Percentiles rank a stretch among this genome's conserved stretches.
phyloP scores from a whole-genome alignment of 83 land plant genomes.

The Diphasiastrum complanatum region DNA sequence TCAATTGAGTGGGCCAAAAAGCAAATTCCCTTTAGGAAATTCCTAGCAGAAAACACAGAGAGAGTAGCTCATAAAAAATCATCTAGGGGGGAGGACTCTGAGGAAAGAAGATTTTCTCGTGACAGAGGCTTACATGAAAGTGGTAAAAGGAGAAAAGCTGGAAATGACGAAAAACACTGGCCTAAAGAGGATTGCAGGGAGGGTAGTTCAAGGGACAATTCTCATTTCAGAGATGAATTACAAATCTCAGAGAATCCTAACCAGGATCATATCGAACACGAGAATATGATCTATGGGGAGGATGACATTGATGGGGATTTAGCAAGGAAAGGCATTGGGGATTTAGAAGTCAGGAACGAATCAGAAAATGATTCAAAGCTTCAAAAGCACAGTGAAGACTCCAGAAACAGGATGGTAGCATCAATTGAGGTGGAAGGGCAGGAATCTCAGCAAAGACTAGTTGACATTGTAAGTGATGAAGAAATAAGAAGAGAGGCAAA shows the following conservation, averaged over 20 bases:
- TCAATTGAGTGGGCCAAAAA: slow-evolving; percentile 48
- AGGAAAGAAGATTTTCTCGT: slow-evolving; percentile 1
- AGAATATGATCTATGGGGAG: not conserved
- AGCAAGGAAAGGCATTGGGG: not conserved
- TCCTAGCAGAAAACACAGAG: slow-evolving; percentile 16
- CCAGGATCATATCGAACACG: slow-evolving; percentile 6
- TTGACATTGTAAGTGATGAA: too few species aligned
- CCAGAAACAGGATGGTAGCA: too few species aligned
- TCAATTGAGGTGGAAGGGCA: too few species aligned
- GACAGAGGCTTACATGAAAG: slow-evolving; percentile 4
- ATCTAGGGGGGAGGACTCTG: slow-evolving; percentile 13
- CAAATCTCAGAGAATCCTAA: too few species aligned
- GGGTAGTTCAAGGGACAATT: slow-evolving; percentile 4
- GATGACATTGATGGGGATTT: not conserved
- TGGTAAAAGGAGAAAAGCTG: not conserved
- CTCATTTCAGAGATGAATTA: too few species aligned
- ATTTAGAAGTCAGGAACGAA: slow-evolving; percentile 3
- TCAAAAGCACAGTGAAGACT: too few species aligned
- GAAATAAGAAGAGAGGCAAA: slow-evolving; percentile 4
- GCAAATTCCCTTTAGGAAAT: slow-evolving; percentile 28
- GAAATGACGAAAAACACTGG: not conserved
- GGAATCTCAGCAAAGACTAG: too few species aligned
- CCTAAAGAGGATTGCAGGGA: not conserved
- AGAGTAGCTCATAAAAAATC: slow-evolving; percentile 13
- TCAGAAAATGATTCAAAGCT: not conserved